Percentiles rank a stretch among this genome's conserved stretches.
Conservation (phyloP, 192 early-diverging fungal species). For the Lunasporangiospora selenospora region DNA sequence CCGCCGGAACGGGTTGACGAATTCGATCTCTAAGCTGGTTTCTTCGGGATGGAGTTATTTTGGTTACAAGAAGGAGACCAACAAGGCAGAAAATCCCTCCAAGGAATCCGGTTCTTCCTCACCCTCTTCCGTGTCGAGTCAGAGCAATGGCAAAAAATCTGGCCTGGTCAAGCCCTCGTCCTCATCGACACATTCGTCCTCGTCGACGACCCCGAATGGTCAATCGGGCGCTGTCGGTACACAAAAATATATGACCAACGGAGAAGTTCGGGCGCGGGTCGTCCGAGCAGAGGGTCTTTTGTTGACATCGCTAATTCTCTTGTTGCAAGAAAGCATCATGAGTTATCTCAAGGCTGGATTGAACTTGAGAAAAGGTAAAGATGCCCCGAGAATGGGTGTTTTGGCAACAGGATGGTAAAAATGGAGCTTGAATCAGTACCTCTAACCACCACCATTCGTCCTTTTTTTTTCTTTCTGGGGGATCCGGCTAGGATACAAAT, state of each 20-base stretch:
- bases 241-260: conserved; percentile 55
- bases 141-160: no score
- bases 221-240: no score
- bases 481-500: conserved; percentile 50
- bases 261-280: conserved; percentile 57
- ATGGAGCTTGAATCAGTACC: no score
- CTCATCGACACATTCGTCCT: no score
- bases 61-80: conserved; percentile 35
- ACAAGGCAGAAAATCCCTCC: conserved; percentile 22
- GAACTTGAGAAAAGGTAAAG: conserved; percentile 62
- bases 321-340: conserved; percentile 55
- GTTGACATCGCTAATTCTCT: conserved; percentile 54
- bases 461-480: background rate
- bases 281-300: conserved; percentile 58
- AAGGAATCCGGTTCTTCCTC: conserved; percentile 23
- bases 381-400: no score
- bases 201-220: no score
- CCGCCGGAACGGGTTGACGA: conserved; percentile 28
- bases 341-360: conserved; percentile 61
- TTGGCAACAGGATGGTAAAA: no score
- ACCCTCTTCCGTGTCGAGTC: no score
- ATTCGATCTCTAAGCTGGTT: conserved; percentile 49
- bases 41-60: conserved; percentile 46
- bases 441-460: no score
- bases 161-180: no score